These are phyloP conservation scores for Alloascoidea africana DNA, from an alignment of 805 yeast genomes.

Conservation along the genomic window DNA sequence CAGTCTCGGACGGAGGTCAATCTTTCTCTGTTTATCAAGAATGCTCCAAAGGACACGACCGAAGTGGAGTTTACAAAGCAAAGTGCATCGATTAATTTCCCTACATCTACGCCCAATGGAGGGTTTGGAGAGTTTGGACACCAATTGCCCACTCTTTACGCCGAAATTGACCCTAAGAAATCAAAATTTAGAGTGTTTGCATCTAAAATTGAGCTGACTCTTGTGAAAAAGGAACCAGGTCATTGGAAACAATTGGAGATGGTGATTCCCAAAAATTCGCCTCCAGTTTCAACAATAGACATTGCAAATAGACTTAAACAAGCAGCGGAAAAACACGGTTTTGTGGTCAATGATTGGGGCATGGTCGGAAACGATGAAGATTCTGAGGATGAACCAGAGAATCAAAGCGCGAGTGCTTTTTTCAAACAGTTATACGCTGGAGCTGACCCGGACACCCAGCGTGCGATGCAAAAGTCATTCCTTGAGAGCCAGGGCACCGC, in stretches of 20 bases:
- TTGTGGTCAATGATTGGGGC: conserved; percentile 21
- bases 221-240: conserved; percentile 27
- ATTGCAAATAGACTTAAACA: conserved; percentile 18
- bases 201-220: conserved; percentile 61
- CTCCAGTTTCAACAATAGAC: conserved; percentile 5
- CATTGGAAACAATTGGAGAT: conserved; percentile 45
- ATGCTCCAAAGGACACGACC: conserved; percentile 34
- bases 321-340: conserved; percentile 52
- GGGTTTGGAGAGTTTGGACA: conserved; percentile 7
- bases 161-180: conserved; percentile 28
- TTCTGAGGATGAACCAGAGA: conserved; percentile 29
- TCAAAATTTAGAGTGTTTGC: conserved; percentile 38
- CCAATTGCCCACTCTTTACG: conserved; percentile 8
- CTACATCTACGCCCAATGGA: conserved; percentile 26
- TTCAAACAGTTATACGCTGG: conserved; percentile 59
- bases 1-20: conserved; percentile 45
- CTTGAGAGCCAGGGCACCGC: conserved; percentile 92
- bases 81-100: conserved; percentile 29
- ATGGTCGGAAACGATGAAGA: conserved; percentile 15
- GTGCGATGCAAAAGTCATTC: conserved; percentile 96
- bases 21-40: conserved; percentile 57
- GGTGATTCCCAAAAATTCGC: conserved; percentile 13
- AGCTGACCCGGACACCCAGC: conserved; percentile 74
- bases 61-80: conserved; percentile 23
- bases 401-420: conserved; percentile 36